Base-by-base conservation (phyloP, 176 grass and related monocot species). In the Paspalum vaginatum region DNA sequence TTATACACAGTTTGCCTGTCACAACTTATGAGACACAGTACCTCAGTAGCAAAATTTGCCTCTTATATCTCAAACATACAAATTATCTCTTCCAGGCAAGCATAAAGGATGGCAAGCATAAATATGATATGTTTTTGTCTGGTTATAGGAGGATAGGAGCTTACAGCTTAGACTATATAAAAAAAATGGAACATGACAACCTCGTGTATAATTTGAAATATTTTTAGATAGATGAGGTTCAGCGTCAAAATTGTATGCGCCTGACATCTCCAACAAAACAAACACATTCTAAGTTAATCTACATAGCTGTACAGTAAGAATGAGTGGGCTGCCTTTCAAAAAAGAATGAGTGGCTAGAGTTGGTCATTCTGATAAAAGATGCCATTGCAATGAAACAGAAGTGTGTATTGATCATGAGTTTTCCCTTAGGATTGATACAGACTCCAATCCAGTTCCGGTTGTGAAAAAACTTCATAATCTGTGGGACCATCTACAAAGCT, bases 391-490 rank as follows among this genome's bases (percentile, higher is more conserved):
- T 63, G 61, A 85, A 83, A 88, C 60, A 71, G 71, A 76, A 81
- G 73, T 54, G 77, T 81, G 78, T 76, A 76, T 83, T 74, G 61
- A 79, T 45, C 75, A 78, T 73, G 52, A 72, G 39, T 14, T 86
- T 84, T 65, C 24, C 78, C 89, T 91, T 88, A 93, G 62, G 87
- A 85, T 83, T 93, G 90, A 86, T 93, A 99, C 72, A 88, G 77
- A 77, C 91, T 86, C 96, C 96, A 99, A 83, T 99, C 90, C 68
- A 99, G 68, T 44, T 92, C 87, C 76, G 91, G 91, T 85, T 93
- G 87, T 32, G 96, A 95, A 86, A 99, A 99, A 72, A 95, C 86
- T 79, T 99, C 96, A 75, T 95, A 99, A 76, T 99, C 96, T 6
- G 91, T 99, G 12, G 84, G 84, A 26, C 96, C 96, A 48, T 99